Conservation (phyloP, 306 rosid species). For the Fragaria iinumae region DNA sequence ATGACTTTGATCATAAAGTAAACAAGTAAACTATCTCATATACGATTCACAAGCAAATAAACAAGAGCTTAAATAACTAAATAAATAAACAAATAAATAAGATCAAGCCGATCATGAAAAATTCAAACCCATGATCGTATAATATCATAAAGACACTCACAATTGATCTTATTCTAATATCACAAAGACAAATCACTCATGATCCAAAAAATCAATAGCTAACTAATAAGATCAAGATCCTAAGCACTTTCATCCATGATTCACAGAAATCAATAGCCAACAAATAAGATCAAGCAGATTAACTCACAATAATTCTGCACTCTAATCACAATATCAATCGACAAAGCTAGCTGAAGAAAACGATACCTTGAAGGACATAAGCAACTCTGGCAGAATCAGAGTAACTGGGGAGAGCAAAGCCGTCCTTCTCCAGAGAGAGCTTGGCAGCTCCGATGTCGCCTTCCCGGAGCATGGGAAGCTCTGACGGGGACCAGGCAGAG, state of each 20-base stretch:
- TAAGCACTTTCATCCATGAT: neutral
- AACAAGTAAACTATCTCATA: neutral
- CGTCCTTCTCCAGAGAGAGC: constrained; percentile 64
- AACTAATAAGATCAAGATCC: neutral
- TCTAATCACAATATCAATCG: neutral
- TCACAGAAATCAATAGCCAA: neutral
- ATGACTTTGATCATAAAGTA: no score
- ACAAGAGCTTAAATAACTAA: neutral
- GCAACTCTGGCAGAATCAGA: constrained; percentile 81
- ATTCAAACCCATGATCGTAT: neutral
- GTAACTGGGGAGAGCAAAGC: constrained; percentile 72
- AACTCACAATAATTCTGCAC: neutral
- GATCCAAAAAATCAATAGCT: neutral
- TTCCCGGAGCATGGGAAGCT: constrained; percentile 67
- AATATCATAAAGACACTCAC: no score
- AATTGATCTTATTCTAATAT: neutral
- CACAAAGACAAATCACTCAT: neutral
- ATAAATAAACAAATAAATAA: neutral
- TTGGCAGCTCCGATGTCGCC: constrained; percentile 82
- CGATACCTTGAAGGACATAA: constrained; percentile 77
- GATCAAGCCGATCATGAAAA: neutral
- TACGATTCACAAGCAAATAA: constrained; percentile 4
- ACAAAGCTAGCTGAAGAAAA: neutral
- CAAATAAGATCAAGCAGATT: neutral
- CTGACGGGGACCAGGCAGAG: constrained; percentile 63